Base-by-base conservation (phyloP, 805 yeast species). In the Cyberlindnera veronae region DNA sequence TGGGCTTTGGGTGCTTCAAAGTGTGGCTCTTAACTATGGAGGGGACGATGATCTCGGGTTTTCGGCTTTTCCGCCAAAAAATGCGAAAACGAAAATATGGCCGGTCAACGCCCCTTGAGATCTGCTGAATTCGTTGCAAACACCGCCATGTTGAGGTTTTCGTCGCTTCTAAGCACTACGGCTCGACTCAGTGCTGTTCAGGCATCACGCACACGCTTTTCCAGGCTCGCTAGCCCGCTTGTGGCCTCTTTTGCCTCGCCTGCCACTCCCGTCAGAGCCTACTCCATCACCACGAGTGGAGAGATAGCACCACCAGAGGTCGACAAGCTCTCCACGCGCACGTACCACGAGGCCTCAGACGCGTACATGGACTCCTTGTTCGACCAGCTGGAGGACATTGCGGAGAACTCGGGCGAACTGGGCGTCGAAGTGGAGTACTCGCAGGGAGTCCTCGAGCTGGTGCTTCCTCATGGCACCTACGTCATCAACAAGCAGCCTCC, bases 401-500 rank as follows among this genome's bases (percentile, higher is more conserved):
- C 83, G 17, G 95, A 86, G 48, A 56, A 60, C 11, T 61, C 62
- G 36, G 84, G 86, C 5, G 75, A 24, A 10, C 14, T 14, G 6
- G 28, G 76, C 22, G 62, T 87, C n/a, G 89, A 84, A 59, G 74
- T 81, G 42, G 88, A 93, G 63, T 74, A 84, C 55, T 66, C 85
- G 45, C 91, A 84, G 49, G 99, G 99, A 7, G 97, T 93, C 8
- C 62, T 93, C 63, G 80, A 91, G 1, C 60, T 93, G 42, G 76
- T 71, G 6, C 53, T 85, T 14, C 86, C 91, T 3, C 75, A 69
- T 14, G 98, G 97, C 2, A 76, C 90, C 0, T 93, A 93, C 58
- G 95, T 93, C 21, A 81, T 93, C 57, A 93, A 93, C 67, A 91
- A 89, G 58, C 98, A 93, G 64, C 99, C 99, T 1, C 97, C 99